phyloP scores from a whole-genome alignment of 306 rosid genomes.

The Citrullus colocynthis region DNA sequence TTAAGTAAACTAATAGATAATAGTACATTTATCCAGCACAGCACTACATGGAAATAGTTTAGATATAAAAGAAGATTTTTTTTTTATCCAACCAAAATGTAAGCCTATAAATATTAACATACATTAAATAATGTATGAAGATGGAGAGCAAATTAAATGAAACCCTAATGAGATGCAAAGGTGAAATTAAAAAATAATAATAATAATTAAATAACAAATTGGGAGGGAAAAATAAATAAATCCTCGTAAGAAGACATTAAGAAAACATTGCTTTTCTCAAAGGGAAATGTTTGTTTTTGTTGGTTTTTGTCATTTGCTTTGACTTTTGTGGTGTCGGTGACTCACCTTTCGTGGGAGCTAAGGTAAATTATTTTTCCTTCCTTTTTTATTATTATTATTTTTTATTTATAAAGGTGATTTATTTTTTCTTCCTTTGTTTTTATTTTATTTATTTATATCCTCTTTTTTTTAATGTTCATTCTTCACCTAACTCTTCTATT shows the following conservation, averaged over 20 bases:
- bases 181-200: background rate
- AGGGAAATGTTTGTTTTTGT: background rate
- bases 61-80: too few relatives aligned
- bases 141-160: background rate
- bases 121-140: too few relatives aligned
- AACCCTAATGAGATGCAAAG: background rate
- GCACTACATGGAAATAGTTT: too few relatives aligned
- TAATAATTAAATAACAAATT: too few relatives aligned
- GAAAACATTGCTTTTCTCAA: background rate
- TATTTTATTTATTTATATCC: background rate
- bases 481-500: background rate
- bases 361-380: background rate
- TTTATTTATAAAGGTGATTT: background rate
- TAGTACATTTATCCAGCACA: too few relatives aligned
- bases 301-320: conserved; percentile 16
- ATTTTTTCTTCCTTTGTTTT: background rate
- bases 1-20: too few relatives aligned
- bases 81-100: too few relatives aligned
- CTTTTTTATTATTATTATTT: background rate
- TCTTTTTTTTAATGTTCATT: background rate
- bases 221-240: background rate
- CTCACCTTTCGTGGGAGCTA: conserved; percentile 13
- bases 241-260: background rate
- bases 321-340: conserved; percentile 25
- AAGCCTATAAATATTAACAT: too few relatives aligned